Evolutionary conservation across 352 stramenopile genomes (phyloP).

Genomic region (Phytophthora megakarya): DNA sequence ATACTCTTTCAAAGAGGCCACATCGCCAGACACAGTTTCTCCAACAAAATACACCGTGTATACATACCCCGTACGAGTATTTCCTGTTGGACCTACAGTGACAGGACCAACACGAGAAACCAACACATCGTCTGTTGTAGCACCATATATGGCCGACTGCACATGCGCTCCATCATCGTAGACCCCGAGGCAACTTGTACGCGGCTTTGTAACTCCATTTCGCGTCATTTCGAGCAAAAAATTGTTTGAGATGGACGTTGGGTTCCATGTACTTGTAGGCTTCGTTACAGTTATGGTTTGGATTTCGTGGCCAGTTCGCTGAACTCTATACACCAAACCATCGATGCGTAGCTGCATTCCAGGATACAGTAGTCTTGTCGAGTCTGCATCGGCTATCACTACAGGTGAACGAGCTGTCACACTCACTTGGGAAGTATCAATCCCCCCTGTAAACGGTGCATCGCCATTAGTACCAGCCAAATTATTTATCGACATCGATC

Average conservation of each 20-base stretch:
- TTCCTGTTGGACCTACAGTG: slow-evolving; percentile 19
- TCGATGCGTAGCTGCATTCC: slow-evolving; percentile 90
- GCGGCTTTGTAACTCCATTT: slow-evolving; percentile 28
- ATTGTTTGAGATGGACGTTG: slow-evolving; percentile 2
- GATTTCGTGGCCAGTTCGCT: slow-evolving; percentile 90
- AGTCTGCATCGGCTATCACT: slow-evolving; percentile 32
- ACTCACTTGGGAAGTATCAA: slow-evolving; percentile 55
- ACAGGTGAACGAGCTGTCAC: slow-evolving; percentile 55
- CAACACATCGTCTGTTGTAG: slow-evolving; percentile 44
- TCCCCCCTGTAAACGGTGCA: slow-evolving; percentile 50
- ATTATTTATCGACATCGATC: slow-evolving; percentile 39
- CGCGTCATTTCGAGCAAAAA: slow-evolving; percentile 59
- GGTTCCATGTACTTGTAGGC: slow-evolving; percentile 33
- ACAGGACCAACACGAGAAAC: slow-evolving; percentile 59
- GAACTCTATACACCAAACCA: slow-evolving; percentile 84
- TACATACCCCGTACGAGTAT: slow-evolving; percentile 64
- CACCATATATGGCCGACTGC: slow-evolving; percentile 19
- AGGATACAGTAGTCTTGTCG: slow-evolving; percentile 70
- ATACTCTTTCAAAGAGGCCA: slow-evolving; percentile 46
- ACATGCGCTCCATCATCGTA: slow-evolving; percentile 30
- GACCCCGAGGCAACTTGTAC: slow-evolving; percentile 49
- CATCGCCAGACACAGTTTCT: slow-evolving; percentile 78
- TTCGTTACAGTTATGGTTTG: slow-evolving; percentile 72
- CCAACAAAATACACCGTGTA: slow-evolving; percentile 95
- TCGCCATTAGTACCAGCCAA: slow-evolving; percentile 72